Evolutionary conservation across 2,329 filamentous ascomycete genomes (phyloP).

Genomic region (Fusarium avenaceum): DNA sequence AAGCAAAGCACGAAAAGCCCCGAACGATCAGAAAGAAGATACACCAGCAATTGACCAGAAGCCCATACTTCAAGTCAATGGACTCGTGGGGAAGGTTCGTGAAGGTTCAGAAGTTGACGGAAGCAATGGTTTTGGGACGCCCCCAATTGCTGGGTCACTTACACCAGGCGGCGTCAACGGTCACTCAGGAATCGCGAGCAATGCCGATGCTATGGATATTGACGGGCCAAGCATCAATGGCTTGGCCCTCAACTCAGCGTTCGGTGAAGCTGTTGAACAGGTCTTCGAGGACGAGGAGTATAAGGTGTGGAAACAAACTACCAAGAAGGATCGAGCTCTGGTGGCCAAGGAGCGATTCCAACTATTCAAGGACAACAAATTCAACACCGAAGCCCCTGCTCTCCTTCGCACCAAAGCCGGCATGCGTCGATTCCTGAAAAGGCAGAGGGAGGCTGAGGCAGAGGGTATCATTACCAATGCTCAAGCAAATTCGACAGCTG

Average conservation of each 20-base stretch:
- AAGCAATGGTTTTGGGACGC: conserved; percentile 88
- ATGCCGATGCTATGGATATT: conserved; percentile 87
- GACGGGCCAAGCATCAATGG: conserved; percentile 81
- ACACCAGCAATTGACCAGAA: conserved; percentile 84
- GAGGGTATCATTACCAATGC: conserved; percentile 57
- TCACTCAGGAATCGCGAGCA: conserved; percentile 75
- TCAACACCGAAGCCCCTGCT: conserved; percentile 90
- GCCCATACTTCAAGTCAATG: conserved; percentile 76
- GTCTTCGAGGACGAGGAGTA: conserved; percentile 92
- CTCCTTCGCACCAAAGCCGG: conserved; percentile 85
- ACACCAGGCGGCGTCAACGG: conserved; percentile 83
- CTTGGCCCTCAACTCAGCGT: conserved; percentile 72
- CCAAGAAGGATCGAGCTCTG: conserved; percentile 92
- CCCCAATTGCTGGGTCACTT: conserved; percentile 78
- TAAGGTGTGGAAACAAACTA: conserved; percentile 98
- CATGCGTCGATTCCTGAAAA: conserved; percentile 89
- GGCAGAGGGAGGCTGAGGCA: conserved; percentile 77
- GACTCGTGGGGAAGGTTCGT: conserved; percentile 69
- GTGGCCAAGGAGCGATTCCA: conserved; percentile 88
- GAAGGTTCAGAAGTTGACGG: conserved; percentile 88
- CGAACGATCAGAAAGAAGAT: conserved; percentile 79
- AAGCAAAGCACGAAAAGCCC: conserved; percentile 82
- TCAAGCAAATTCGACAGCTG: conserved; percentile 55
- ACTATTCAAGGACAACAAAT: conserved; percentile 85
- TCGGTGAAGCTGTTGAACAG: conserved; percentile 78